Percentiles rank a stretch among this genome's conserved stretches.
phyloP scores from a whole-genome alignment of 1,284 basidiomycete species.

The Coniferiporia weirii region DNA sequence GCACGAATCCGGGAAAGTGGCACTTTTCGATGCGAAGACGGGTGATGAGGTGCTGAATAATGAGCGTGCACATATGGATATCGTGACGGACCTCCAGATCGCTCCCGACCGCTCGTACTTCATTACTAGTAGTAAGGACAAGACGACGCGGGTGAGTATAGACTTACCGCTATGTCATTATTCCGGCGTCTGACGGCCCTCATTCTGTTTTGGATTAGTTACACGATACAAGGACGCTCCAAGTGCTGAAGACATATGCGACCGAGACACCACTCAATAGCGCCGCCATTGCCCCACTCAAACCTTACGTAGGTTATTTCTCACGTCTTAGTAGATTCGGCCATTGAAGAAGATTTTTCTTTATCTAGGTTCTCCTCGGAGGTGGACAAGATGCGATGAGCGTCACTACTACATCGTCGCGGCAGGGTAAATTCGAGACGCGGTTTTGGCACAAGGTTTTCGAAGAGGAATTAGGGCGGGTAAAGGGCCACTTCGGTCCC shows the following conservation, averaged over 20 bases:
- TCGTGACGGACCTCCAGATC: slow-evolving; percentile 91
- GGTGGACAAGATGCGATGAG: slow-evolving; percentile 98
- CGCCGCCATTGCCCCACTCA: slow-evolving; percentile 79
- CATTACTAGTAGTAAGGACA: slow-evolving; percentile 95
- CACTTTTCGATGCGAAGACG: slow-evolving; percentile 82
- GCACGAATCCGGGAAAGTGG: slow-evolving; percentile 95
- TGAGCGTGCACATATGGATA: slow-evolving; percentile 80
- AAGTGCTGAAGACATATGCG: slow-evolving; percentile 88
- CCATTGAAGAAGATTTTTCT: not conserved
- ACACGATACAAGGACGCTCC: slow-evolving; percentile 85
- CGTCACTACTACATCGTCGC: slow-evolving; percentile 90
- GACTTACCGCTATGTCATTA: not conserved
- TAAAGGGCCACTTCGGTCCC: slow-evolving; percentile 96
- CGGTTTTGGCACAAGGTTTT: slow-evolving; percentile 99
- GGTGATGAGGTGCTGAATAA: slow-evolving; percentile 81
- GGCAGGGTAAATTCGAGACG: slow-evolving; percentile 97
- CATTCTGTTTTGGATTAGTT: slow-evolving; percentile 44
- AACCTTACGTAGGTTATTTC: slow-evolving; percentile 66
- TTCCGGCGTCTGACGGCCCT: not conserved
- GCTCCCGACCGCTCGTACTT: slow-evolving; percentile 91
- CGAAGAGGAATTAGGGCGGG: slow-evolving; percentile 95
- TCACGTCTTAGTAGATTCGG: slow-evolving; percentile 8
- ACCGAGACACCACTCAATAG: slow-evolving; percentile 97
- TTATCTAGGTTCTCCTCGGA: slow-evolving; percentile 73
- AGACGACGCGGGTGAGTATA: slow-evolving; percentile 82